A percentile compares a stretch with the other conserved stretches of the same genome.
phyloP scores from a whole-genome alignment of 2,329 filamentous ascomycete species.

The Ophiostoma sp. region DNA sequence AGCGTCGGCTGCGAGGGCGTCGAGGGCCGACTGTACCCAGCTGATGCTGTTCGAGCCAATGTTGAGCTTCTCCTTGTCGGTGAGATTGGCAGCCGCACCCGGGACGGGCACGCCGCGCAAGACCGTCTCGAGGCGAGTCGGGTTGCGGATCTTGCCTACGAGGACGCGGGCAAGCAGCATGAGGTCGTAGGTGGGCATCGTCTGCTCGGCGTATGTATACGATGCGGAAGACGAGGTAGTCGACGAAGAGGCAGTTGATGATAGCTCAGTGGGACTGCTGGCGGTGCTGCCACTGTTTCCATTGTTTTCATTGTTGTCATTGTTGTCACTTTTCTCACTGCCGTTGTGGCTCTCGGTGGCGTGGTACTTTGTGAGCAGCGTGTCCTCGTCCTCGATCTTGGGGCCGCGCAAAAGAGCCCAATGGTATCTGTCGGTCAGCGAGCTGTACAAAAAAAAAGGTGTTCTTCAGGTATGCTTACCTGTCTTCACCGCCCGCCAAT shows the following conservation, averaged over 20 bases:
- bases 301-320: background rate
- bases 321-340: background rate
- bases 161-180: conserved; percentile 20
- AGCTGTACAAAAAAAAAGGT: background rate
- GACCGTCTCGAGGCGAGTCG: conserved; percentile 5
- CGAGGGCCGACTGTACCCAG: conserved; percentile 16
- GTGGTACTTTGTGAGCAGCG: conserved; percentile 17
- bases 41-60: conserved; percentile 13
- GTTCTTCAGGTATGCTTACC: background rate
- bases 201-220: conserved; percentile 12
- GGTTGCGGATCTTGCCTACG: conserved; percentile 14
- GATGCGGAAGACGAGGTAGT: background rate
- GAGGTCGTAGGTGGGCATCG: background rate
- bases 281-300: conserved; percentile 4
- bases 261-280: background rate
- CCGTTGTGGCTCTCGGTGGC: background rate
- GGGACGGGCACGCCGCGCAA: conserved; percentile 4
- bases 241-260: background rate
- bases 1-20: background rate
- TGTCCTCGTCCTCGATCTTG: conserved; percentile 14
- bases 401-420: conserved; percentile 20
- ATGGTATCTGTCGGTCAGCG: conserved; percentile 7
- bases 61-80: background rate
- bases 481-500: conserved; percentile 14
- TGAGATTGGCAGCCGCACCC: background rate